Conservation (phyloP, 495 filamentous ascomycete genomes). For the Aspergillus cristatus region DNA sequence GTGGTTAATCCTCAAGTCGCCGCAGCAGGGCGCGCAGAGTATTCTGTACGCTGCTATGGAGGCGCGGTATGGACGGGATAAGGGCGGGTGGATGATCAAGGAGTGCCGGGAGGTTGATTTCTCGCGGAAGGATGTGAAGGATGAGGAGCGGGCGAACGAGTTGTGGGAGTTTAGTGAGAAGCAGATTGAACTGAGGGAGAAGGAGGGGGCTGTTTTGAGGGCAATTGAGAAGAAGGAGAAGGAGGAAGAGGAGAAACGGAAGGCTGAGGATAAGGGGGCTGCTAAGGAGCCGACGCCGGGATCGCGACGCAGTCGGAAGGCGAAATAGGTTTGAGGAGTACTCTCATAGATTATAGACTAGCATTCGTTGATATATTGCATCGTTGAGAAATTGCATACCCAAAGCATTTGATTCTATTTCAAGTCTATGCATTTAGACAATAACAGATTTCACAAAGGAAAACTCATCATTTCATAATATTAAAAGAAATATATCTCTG, state of each 20-base stretch:
- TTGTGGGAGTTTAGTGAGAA: slow-evolving; percentile 85
- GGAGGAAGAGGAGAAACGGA: slow-evolving; percentile 40
- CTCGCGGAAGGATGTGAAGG: slow-evolving; percentile 61
- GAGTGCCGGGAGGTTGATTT: slow-evolving; percentile 73
- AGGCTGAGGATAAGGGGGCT: slow-evolving; percentile 25
- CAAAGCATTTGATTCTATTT: too few species aligned
- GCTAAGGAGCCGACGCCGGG: slow-evolving; percentile 29
- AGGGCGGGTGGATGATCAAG: slow-evolving; percentile 67
- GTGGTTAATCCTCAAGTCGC: slow-evolving; percentile 83
- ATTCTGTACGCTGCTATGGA: slow-evolving; percentile 84
- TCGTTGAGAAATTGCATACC: too few species aligned
- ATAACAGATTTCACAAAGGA: neutral
- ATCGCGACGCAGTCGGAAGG: slow-evolving; percentile 38
- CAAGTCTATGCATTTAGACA: neutral
- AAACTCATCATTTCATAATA: too few species aligned
- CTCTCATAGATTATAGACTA: too few species aligned
- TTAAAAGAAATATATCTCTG: too few species aligned
- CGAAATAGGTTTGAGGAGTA: slow-evolving; percentile 6
- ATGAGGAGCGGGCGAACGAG: slow-evolving; percentile 68
- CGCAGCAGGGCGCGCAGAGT: slow-evolving; percentile 74
- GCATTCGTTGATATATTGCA: too few species aligned
- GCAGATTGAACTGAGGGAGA: slow-evolving; percentile 75
- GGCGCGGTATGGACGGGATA: slow-evolving; percentile 50
- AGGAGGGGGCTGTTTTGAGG: slow-evolving; percentile 59
- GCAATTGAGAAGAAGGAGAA: slow-evolving; percentile 60